Percentiles rank a stretch among this genome's conserved stretches.
phyloP scores from a whole-genome alignment of 2,329 filamentous ascomycete genomes.

The Colletotrichum sp. region DNA sequence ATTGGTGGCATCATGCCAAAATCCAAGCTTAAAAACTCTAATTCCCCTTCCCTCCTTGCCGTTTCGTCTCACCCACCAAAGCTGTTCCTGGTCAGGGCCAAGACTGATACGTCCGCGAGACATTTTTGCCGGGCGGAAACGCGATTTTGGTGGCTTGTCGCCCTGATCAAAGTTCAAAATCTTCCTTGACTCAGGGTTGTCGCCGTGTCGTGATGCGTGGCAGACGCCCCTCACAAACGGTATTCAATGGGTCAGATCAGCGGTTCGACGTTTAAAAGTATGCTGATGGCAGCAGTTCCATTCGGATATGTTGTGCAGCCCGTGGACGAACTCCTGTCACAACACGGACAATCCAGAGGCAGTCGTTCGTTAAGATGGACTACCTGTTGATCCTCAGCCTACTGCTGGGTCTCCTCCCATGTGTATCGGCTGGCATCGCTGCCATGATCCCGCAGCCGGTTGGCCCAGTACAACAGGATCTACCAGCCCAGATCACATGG shows the following conservation, averaged over 20 bases:
- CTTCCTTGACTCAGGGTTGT: neutral
- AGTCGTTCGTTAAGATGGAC: neutral
- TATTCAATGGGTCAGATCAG: neutral
- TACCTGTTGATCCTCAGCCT: neutral
- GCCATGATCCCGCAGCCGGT: neutral
- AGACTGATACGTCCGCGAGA: neutral
- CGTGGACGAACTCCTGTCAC: neutral
- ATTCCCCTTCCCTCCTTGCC: neutral
- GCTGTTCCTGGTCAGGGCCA: neutral
- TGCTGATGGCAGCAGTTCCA: neutral
- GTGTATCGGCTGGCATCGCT: neutral
- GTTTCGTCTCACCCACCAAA: neutral
- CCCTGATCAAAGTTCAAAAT: neutral
- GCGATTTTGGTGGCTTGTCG: neutral
- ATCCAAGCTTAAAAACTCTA: neutral
- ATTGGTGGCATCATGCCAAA: neutral
- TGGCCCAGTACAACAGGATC: neutral
- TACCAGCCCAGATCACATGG: neutral
- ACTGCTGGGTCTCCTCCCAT: neutral
- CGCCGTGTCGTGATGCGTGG: neutral
- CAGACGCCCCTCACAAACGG: neutral
- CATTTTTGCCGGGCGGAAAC: neutral
- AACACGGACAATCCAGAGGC: neutral
- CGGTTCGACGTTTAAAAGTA: neutral
- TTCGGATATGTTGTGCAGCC: accelerated